A percentile compares a stretch with the other conserved stretches of the same genome.
phyloP scores from a whole-genome alignment of 495 filamentous ascomycete genomes.

The Tuber aestivum region DNA sequence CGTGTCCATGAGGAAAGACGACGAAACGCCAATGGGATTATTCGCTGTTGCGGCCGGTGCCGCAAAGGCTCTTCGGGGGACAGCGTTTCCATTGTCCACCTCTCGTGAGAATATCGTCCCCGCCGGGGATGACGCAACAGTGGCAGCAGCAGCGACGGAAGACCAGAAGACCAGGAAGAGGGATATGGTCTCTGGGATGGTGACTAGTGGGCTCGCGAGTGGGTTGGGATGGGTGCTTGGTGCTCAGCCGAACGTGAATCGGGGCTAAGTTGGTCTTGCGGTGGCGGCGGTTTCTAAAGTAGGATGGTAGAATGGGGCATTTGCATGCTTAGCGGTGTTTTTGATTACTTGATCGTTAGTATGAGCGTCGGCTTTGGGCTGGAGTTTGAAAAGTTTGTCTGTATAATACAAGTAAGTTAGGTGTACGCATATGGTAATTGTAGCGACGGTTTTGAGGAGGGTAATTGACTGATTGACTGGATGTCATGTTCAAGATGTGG shows the following conservation, averaged over 20 bases:
- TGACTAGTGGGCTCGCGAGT: constrained; percentile 64
- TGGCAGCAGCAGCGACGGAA: constrained; percentile 36
- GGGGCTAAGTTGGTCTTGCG: neutral
- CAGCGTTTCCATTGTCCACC: constrained; percentile 24
- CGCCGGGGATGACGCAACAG: constrained; percentile 38
- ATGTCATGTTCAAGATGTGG: neutral
- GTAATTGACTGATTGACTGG: neutral
- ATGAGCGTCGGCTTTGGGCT: neutral
- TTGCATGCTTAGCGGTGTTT: neutral
- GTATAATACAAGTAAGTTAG: neutral
- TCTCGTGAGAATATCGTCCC: constrained; percentile 6
- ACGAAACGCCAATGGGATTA: constrained; percentile 86
- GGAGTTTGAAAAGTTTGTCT: neutral
- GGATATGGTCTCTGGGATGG: constrained; percentile 72
- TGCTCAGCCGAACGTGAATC: constrained; percentile 50
- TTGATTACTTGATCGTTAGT: neutral
- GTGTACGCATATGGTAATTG: neutral
- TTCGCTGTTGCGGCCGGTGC: constrained; percentile 88
- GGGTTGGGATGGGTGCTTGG: constrained; percentile 83
- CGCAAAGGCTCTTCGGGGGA: constrained; percentile 54
- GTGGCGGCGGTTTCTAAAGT: neutral
- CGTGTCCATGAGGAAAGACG: constrained; percentile 45
- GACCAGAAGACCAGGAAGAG: constrained; percentile 56
- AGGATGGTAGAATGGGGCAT: neutral
- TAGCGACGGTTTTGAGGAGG: neutral